Conservation (phyloP, 768 basidiomycete species). For the Neoboletus magnificus region DNA sequence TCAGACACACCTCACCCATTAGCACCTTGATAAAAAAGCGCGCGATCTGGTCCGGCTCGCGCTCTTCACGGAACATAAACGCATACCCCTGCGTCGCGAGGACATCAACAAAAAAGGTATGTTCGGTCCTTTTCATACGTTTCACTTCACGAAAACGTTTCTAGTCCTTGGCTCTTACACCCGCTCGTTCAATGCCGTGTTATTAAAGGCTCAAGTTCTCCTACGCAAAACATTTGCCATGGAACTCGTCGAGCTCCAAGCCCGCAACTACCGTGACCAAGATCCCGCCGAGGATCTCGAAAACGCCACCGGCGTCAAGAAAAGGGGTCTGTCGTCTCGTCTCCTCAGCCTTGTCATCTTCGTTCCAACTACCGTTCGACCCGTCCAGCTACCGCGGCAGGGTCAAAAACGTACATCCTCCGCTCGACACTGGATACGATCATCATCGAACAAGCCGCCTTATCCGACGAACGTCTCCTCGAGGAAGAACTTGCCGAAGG, state of each 20-base stretch:
- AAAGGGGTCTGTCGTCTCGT: constrained; percentile 48
- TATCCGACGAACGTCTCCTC: constrained; percentile 41
- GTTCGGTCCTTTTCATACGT: background rate
- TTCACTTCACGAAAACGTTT: background rate
- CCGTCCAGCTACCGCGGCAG: constrained; percentile 42
- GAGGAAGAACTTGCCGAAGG: constrained; percentile 52
- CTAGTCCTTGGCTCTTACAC: constrained; percentile 48
- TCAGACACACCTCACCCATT: background rate
- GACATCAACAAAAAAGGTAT: constrained; percentile 84
- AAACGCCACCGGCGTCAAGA: constrained; percentile 57
- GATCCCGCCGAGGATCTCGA: constrained; percentile 41
- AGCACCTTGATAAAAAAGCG: constrained; percentile 69
- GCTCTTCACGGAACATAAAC: constrained; percentile 73
- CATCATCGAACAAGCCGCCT: constrained; percentile 60
- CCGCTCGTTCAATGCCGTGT: constrained; percentile 63
- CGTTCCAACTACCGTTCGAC: background rate
- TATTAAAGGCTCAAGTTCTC: constrained; percentile 59
- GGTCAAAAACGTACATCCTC: constrained; percentile 80
- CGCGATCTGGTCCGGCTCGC: constrained; percentile 75
- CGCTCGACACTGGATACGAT: constrained; percentile 64
- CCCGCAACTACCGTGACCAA: constrained; percentile 46
- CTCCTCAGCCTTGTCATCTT: background rate
- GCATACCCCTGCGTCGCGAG: constrained; percentile 66
- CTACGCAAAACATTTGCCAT: constrained; percentile 71
- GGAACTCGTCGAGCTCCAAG: constrained; percentile 78